Evolutionary conservation across 176 grass and related monocot species (phyloP).

Genomic region (Cymbopogon citratus): DNA sequence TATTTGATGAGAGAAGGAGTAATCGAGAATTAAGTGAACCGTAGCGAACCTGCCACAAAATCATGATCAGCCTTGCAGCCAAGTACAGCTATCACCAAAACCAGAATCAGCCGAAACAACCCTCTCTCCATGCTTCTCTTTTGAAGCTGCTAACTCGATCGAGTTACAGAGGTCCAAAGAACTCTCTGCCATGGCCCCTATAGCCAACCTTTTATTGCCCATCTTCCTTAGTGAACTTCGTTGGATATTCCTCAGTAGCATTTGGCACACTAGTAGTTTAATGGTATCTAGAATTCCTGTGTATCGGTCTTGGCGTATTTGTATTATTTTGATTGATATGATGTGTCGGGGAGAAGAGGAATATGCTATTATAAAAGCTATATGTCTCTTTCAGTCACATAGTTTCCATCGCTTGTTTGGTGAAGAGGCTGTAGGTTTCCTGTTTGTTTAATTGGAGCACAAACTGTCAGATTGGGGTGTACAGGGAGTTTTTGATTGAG

Average conservation of each 20-base stretch:
- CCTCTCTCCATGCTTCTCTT: too few species aligned
- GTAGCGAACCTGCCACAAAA: too few species aligned
- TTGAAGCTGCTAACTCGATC: too few species aligned
- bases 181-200: background rate
- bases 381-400: slow-evolving; percentile 15
- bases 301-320: background rate
- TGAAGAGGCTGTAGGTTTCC: background rate
- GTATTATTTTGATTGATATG: background rate
- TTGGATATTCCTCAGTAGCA: slow-evolving; percentile 5
- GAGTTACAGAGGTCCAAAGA: background rate
- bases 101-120: too few species aligned
- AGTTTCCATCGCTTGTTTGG: background rate
- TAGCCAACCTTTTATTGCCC: slow-evolving; percentile 9
- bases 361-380: background rate
- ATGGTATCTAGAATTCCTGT: background rate
- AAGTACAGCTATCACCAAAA: too few species aligned
- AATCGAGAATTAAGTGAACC: too few species aligned
- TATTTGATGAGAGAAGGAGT: too few species aligned
- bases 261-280: slow-evolving; percentile 2
- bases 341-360: background rate
- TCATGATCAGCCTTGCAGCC: too few species aligned
- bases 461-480: too few species aligned
- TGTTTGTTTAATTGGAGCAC: background rate
- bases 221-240: background rate
- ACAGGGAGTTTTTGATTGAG: too few species aligned